Evolutionary conservation across 2,329 filamentous ascomycete genomes (phyloP), one percentile per base, ranked within the genome.

Genomic region (Fusarium sp.): DNA sequence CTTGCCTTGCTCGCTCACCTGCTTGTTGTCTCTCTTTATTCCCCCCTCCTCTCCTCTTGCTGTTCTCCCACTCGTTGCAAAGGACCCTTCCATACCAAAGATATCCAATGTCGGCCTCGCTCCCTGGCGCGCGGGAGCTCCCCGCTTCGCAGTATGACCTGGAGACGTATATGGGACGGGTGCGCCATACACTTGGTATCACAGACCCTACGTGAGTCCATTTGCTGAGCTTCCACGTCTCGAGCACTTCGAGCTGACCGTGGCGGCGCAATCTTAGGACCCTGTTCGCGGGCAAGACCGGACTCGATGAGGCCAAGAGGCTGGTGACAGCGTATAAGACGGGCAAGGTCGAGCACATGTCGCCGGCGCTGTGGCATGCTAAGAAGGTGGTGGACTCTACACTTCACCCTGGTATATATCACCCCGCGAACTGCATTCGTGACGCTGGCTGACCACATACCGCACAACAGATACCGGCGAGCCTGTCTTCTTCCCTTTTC

Each of bases 371-470:
- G 70, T 99, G 95, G 95, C 82, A 86, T 63, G 95, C 95, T 40
- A 99, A 99, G 85, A 97, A 97, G 83, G 88, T 97, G 67, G 91
- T 98, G 53, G 95, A 99, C 78, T 94, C 95, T 60, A 99, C 95
- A 12, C 80, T 99, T 65, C 95, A 99, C 76, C 95, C 95, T 67
- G 93, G 93, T 96, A 87, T 67, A 83, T 50, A 22, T 39, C 29
- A 13, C 34, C 19, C 34, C 31, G 19, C n/a, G 15, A 34, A 43
- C 40, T 34, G 41, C 11, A 24, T 46, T 31, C 7, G 28, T 50
- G 42, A 60, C 32, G 26, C 35, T 38, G 55, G 53, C 64, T 71
- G 53, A 61, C 41, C 26, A 42, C 15, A 34, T n/a, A 40, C 15
- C 22, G 15, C 13, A n/a, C 26, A 49, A 19, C 45, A 96, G 95